Conservation (phyloP, 78 protist genomes). For the Polysphondylium violaceum region DNA sequence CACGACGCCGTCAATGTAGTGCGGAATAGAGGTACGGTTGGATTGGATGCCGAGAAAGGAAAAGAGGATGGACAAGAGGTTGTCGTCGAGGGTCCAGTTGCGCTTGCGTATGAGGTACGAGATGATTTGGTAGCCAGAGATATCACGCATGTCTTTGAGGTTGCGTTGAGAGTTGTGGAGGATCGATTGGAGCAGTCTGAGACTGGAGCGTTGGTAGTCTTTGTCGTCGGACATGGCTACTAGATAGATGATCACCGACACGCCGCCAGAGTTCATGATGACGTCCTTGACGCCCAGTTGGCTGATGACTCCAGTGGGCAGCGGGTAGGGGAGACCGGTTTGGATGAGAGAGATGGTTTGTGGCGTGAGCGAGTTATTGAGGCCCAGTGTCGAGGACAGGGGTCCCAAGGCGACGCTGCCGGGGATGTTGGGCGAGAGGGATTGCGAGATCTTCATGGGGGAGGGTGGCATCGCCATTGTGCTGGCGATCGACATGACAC, state of each 20-base stretch:
- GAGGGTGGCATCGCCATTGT: neutral
- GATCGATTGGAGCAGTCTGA: slow-evolving; percentile 40
- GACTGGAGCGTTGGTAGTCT: slow-evolving; percentile 45
- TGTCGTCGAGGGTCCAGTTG: slow-evolving; percentile 57
- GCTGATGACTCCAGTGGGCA: slow-evolving; percentile 62
- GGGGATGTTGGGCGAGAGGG: too few species aligned
- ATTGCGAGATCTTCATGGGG: too few species aligned
- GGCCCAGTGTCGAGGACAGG: neutral
- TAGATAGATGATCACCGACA: slow-evolving; percentile 50
- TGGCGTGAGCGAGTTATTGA: slow-evolving; percentile 9
- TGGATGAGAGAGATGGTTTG: slow-evolving; percentile 25
- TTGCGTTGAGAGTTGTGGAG: slow-evolving; percentile 46
- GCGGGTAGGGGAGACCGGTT: slow-evolving; percentile 53
- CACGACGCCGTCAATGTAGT: slow-evolving; percentile 61
- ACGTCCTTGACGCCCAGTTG: slow-evolving; percentile 64
- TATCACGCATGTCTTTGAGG: slow-evolving; percentile 69
- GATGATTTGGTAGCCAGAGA: slow-evolving; percentile 69
- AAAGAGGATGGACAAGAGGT: slow-evolving; percentile 37
- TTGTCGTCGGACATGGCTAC: slow-evolving; percentile 49
- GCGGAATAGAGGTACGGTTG: slow-evolving; percentile 48
- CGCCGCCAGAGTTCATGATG: slow-evolving; percentile 65
- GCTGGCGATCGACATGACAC: neutral
- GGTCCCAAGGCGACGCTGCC: neutral
- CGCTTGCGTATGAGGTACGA: slow-evolving; percentile 46
- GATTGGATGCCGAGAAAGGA: slow-evolving; percentile 65